Base-by-base conservation (phyloP, 2,329 filamentous ascomycete species). In the Ramichloridium luteum region DNA sequence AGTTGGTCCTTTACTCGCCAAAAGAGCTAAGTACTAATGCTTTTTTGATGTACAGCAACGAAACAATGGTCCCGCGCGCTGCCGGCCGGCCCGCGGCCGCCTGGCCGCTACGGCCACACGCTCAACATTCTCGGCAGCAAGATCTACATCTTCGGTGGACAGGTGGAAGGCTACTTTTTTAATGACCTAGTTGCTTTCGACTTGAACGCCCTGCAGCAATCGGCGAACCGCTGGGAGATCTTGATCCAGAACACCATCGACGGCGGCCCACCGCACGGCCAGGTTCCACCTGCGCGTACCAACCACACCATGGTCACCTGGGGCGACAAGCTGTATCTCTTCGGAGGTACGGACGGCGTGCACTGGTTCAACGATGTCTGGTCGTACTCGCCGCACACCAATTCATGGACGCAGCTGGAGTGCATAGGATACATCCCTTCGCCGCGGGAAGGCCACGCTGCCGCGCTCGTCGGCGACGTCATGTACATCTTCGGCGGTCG, bases 291-390 rank as follows among this genome's bases (percentile, higher is more conserved):
- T 1, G 80, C 88, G 6, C 74, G 90, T 60, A 98, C 90, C 2
- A 98, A 98, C 53, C 90, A 98, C 59, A 80, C 85, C 1, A 73
- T 94, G 46, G 73, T 98, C 37, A 92, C 81, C 11, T 93, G 74
- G 60, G 86, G 90, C 39, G 90, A 98, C 53, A 90, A 81, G 58
- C 73, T 98, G 54, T 98, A 88, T 53, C 65, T 98, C n/a, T 98
- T 98, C 54, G 90, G 90, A 46, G 90, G 90, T 40, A 98, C 90
- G 2, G 93, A 98, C 53, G 90, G 90, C 25, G 74, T 86, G 34
- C 77, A 82, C 49, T 98, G 90, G 92, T 98, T 96, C 63, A 98
- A 96, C 56, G 90, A 98, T 54, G 90, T 98, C 28, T 98, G 90
- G 90, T 83, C 78, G 31, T 98, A 90, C 55, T 88, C 94, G 49